Percentiles rank a stretch among this genome's conserved stretches.
Evolutionary conservation across 2,329 filamentous ascomycete species (phyloP).

Genomic region (Sporothrix variecibatus): DNA sequence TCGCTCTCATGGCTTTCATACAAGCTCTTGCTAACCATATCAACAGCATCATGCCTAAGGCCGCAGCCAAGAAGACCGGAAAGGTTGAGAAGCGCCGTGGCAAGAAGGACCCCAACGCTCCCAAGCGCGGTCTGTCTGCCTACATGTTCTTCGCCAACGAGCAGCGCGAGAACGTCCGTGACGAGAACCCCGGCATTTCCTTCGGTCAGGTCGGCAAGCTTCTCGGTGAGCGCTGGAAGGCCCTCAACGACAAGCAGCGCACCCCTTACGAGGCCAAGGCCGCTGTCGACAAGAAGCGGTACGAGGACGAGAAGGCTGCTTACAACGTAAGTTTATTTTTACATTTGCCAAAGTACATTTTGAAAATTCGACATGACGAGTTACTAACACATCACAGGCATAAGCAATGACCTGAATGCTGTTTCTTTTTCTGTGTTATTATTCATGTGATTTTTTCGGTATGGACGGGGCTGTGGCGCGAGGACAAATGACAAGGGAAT

Average conservation of each 20-base stretch:
- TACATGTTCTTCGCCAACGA: conserved; percentile 99
- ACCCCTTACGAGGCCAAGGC: conserved; percentile 96
- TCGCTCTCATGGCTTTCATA: background rate
- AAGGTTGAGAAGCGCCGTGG: conserved; percentile 58
- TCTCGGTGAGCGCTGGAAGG: conserved; percentile 99
- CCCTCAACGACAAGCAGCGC: conserved; percentile 88
- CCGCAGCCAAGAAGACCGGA: conserved; percentile 54
- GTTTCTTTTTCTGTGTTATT: conserved; percentile 21
- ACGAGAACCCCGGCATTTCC: conserved; percentile 96
- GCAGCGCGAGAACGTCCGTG: conserved; percentile 95
- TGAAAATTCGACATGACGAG: too few species aligned
- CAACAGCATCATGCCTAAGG: conserved; percentile 59
- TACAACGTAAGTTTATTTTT: conserved; percentile 72
- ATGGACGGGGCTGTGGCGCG: conserved; percentile 31
- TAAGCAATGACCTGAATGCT: conserved; percentile 14
- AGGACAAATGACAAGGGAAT: conserved; percentile 31
- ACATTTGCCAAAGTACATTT: too few species aligned
- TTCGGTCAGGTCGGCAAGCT: conserved; percentile 99
- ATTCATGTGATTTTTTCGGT: conserved; percentile 27
- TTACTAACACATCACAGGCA: conserved; percentile 19
- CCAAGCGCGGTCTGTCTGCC: conserved; percentile 97
- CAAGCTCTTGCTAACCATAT: conserved; percentile 22
- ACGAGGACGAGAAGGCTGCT: conserved; percentile 94
- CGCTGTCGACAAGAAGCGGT: conserved; percentile 96
- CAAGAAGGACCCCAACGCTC: conserved; percentile 89